Conservation (phyloP, 2,329 filamentous ascomycete genomes). For the Rugonectria rugulosa region DNA sequence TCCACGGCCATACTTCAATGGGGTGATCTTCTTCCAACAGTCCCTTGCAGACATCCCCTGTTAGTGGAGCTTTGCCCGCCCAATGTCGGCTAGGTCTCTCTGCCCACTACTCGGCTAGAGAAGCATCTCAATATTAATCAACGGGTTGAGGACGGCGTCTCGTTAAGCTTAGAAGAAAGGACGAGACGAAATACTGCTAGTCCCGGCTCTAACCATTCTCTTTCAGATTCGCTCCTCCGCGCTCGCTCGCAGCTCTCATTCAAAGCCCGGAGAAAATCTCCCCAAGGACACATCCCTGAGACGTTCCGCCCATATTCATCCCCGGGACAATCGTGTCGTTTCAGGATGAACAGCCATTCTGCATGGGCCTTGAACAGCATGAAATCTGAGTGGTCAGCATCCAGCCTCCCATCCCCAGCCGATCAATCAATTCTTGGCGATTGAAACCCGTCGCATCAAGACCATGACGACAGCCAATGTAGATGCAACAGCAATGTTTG, state of each 20-base stretch:
- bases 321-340: conserved; percentile 4
- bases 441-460: background rate
- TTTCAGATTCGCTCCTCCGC: no score
- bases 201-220: no score
- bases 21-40: background rate
- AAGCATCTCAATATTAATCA: background rate
- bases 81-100: background rate
- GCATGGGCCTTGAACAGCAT: background rate
- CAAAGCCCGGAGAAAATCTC: background rate
- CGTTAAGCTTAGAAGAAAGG: conserved; percentile 12
- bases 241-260: no score
- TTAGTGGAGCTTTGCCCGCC: background rate
- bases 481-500: background rate
- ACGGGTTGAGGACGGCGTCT: background rate
- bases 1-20: background rate
- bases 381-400: conserved; percentile 5
- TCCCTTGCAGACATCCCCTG: background rate
- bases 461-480: background rate
- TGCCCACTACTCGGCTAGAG: conserved; percentile 6
- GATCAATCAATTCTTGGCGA: conserved; percentile 20
- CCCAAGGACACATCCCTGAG: background rate
- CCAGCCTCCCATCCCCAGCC: background rate
- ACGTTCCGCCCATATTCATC: conserved; percentile 2
- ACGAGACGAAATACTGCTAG: no score
- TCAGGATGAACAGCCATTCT: conserved; percentile 10